Conservation (phyloP, 495 filamentous ascomycete genomes). For the Acidomyces sp. region DNA sequence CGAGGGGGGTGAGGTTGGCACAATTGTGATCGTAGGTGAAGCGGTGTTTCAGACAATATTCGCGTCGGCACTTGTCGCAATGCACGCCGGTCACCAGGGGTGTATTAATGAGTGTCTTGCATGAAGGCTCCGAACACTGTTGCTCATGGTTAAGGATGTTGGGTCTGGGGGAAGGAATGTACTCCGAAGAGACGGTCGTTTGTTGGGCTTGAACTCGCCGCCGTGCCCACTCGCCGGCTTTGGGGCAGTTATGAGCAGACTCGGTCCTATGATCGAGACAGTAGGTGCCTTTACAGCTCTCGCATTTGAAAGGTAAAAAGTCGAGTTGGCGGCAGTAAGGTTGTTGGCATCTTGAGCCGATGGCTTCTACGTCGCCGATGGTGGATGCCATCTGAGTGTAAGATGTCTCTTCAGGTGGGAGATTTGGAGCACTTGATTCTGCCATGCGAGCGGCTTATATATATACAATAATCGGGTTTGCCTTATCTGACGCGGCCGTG, state of each 20-base stretch:
- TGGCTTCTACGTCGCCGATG: constrained; percentile 57
- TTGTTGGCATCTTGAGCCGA: constrained; percentile 86
- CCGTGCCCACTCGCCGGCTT: constrained; percentile 77
- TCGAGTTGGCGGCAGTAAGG: constrained; percentile 86
- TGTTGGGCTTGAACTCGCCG: constrained; percentile 30
- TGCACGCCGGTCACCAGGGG: constrained; percentile 63
- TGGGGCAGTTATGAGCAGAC: constrained; percentile 63
- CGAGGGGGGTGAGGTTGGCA: constrained; percentile 51
- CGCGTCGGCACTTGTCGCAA: constrained; percentile 63
- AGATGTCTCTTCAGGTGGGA: constrained; percentile 28
- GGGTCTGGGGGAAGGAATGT: constrained; percentile 31
- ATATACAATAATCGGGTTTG: neutral
- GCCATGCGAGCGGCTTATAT: constrained; percentile 32
- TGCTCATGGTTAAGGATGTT: constrained; percentile 46
- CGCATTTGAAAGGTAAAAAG: constrained; percentile 91
- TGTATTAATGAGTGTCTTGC: constrained; percentile 80
- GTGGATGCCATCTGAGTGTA: constrained; percentile 52
- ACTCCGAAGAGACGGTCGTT: constrained; percentile 1
- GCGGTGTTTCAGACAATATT: constrained; percentile 89
- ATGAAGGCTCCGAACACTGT: constrained; percentile 60
- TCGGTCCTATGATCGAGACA: constrained; percentile 94
- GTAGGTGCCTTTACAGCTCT: constrained; percentile 73
- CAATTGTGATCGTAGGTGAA: constrained; percentile 82
- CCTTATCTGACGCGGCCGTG: too few species aligned
- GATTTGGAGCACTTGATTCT: constrained; percentile 25